Evolutionary conservation across 805 yeast species (phyloP).

Genomic region (Candida peoriensis): DNA sequence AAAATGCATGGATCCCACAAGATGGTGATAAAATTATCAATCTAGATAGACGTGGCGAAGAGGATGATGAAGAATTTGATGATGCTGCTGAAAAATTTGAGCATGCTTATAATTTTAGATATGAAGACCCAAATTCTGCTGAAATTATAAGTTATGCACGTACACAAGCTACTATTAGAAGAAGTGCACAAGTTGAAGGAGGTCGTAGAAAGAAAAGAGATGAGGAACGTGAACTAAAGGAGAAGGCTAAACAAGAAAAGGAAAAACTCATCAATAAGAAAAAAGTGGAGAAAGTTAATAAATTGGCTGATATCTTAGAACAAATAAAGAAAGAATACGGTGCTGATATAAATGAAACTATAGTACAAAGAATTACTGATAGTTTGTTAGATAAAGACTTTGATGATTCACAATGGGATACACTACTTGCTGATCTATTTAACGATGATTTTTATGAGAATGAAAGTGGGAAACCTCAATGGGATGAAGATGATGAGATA

Average conservation of each 20-base stretch:
- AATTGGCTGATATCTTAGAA: constrained; percentile 60
- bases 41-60: constrained; percentile 38
- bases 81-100: constrained; percentile 90
- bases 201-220: constrained; percentile 82
- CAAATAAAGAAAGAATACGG: constrained; percentile 39
- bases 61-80: constrained; percentile 82
- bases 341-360: constrained; percentile 45
- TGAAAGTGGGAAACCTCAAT: constrained; percentile 52
- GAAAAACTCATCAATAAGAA: constrained; percentile 62
- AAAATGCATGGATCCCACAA: constrained; percentile 87
- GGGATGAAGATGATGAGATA: constrained; percentile 57
- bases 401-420: constrained; percentile 89
- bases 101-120: constrained; percentile 90
- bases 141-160: constrained; percentile 95
- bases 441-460: constrained; percentile 77
- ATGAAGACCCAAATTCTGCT: constrained; percentile 85
- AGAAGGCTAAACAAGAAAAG: constrained; percentile 46
- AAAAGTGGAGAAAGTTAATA: constrained; percentile 70
- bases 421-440: constrained; percentile 76
- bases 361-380: constrained; percentile 65
- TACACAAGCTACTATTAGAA: constrained; percentile 84
- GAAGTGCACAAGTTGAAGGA: constrained; percentile 67
- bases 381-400: constrained; percentile 82
- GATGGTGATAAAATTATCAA: constrained; percentile 53
- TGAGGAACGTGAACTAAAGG: constrained; percentile 50